Base-by-base conservation (phyloP, 805 yeast species). In the Saccharomycopsis sp. region DNA sequence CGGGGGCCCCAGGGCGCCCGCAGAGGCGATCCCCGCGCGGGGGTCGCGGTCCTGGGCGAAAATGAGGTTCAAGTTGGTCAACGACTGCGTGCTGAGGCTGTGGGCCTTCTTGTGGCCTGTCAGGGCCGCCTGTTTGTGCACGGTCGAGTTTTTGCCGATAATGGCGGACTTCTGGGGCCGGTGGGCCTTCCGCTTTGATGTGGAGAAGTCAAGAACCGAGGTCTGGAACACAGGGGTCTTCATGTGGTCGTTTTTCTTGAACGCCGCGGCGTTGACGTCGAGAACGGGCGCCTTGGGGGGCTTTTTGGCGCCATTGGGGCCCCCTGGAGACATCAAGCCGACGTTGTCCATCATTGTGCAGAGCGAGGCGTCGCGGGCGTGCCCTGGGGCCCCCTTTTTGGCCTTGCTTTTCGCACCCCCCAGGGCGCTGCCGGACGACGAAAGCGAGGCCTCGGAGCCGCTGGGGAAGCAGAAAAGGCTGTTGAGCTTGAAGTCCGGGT, bases 221-320 rank as follows among this genome's bases (percentile, higher is more conserved):
- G 63, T 60, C 24, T 50, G 57, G 41, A 60, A 60, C n/a, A 57
- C 54, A 3, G 63, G 61, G 29, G 62, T 60, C 16, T 54, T 57
- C 15, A 58, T 34, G 20, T 16, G 51, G 41, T 54, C 47, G 47
- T 54, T 53, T 15, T 34, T 51, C 18, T 53, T 40, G 24, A 51
- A 57, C 24, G 51, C 60, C 23, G 24, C 48, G 14, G 57, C 37
- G 24, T 53, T 50, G 40, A 50, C 51, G 21, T 20, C 47, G 37
- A 24, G 20, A 34, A n/a, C 37, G 21, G 41, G 8, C 56, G 24
- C 21, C 41, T 23, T n/a, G 56, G 47, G 5, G 60, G 57, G 34
- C 24, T 24, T 34, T 58, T 55, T 24, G 55, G 24, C 16, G 34
- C 5, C 16, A 44, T 20, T 12, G 48, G 48, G 4, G 48, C 16